Conservation (phyloP, 306 rosid genomes). For the Morella rubra region DNA sequence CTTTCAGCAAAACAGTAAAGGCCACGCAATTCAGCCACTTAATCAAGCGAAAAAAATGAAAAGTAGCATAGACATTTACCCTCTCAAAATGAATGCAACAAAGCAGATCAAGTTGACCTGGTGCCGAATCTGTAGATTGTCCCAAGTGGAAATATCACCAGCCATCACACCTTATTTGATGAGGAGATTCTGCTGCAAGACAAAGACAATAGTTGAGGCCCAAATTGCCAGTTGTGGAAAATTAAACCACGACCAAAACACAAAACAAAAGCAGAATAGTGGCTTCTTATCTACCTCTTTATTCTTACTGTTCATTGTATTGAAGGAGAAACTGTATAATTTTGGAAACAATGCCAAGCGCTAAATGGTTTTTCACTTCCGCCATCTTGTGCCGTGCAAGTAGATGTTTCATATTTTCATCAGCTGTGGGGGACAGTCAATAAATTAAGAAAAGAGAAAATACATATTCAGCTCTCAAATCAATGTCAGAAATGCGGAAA, state of each 20-base stretch:
- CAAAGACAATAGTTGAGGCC: not conserved
- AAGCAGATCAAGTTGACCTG: not conserved
- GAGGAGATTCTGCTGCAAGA: not conserved
- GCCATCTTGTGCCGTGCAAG: not conserved
- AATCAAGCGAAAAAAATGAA: not conserved
- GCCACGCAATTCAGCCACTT: not conserved
- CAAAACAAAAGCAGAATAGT: too few species aligned
- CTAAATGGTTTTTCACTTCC: too few species aligned
- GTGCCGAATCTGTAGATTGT: not conserved
- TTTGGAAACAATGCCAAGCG: not conserved
- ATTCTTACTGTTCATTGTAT: conserved; percentile 2
- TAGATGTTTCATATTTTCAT: not conserved
- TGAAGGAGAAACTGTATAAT: not conserved
- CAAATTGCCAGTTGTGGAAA: not conserved
- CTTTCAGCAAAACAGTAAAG: not conserved
- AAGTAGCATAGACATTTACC: not conserved
- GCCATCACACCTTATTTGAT: not conserved
- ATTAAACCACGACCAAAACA: not conserved
- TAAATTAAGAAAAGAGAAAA: not conserved
- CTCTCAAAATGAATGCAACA: not conserved
- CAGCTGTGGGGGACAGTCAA: not conserved
- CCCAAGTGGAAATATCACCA: not conserved
- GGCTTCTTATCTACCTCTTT: not conserved
- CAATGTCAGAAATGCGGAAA: not conserved
- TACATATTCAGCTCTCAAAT: not conserved